phyloP scores from a whole-genome alignment of 805 yeast species.

The Jamesozyma jinghongensis region DNA sequence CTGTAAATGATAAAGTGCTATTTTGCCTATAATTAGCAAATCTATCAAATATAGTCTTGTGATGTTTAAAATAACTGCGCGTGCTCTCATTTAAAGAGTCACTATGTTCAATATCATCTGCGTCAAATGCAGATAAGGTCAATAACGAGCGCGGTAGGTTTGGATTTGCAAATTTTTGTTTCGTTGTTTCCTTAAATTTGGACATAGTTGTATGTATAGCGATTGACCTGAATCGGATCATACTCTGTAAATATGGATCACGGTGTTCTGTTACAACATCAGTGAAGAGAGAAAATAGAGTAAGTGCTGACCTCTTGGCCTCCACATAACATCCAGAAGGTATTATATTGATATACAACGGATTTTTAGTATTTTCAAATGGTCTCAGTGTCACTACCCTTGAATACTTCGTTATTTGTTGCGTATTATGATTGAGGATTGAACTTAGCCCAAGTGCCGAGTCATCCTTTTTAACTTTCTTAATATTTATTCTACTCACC shows the following conservation, averaged over 20 bases:
- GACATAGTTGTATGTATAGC: slow-evolving; percentile 17
- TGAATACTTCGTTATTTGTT: no score
- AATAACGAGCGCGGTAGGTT: slow-evolving; percentile 18
- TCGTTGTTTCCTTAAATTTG: slow-evolving; percentile 8
- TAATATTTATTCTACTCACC: no score
- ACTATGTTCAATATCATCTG: slow-evolving; percentile 8
- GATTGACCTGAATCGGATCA: slow-evolving; percentile 16
- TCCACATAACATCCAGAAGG: slow-evolving; percentile 20
- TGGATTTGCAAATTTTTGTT: slow-evolving; percentile 7
- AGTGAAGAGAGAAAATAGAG: slow-evolving; percentile 17
- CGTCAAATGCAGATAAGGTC: slow-evolving; percentile 18
- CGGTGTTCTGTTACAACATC: slow-evolving; percentile 21
- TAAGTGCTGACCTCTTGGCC: slow-evolving; percentile 24
- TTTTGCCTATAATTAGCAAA: slow-evolving; percentile 21
- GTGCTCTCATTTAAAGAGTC: slow-evolving; percentile 1
- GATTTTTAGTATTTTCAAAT: not conserved
- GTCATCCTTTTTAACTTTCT: no score
- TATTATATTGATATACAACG: slow-evolving; percentile 14
- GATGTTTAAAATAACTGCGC: slow-evolving; percentile 11
- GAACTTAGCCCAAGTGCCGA: no score
- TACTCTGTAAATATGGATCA: slow-evolving; percentile 20
- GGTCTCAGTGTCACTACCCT: no score
- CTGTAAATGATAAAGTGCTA: slow-evolving; percentile 9
- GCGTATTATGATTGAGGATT: no score
- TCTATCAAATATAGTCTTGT: slow-evolving; percentile 21